These are phyloP conservation scores for Pyricularia pennisetigena DNA, from an alignment of 2,329 filamentous ascomycete species.

Conservation along the genomic window DNA sequence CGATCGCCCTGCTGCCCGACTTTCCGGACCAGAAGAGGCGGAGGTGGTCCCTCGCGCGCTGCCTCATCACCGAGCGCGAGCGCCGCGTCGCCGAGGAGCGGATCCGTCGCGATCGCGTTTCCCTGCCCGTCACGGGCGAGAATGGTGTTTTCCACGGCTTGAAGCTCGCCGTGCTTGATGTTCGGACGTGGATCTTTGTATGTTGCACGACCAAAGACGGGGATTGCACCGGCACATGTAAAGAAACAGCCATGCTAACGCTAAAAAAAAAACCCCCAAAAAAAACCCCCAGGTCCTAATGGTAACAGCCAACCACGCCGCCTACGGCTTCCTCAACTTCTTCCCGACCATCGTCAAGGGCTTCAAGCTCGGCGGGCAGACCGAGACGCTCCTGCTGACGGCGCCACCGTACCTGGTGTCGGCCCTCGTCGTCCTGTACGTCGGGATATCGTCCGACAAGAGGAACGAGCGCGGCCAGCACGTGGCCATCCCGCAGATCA, in stretches of 20 bases:
- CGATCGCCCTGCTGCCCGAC: not conserved
- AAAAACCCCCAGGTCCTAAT: slow-evolving; percentile 2
- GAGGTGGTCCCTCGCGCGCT: not conserved
- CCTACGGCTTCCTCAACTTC: slow-evolving; percentile 16
- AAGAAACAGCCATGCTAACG: not conserved
- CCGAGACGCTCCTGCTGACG: slow-evolving; percentile 20
- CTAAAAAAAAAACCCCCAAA: not conserved
- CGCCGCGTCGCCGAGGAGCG: not conserved
- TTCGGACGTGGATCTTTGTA: slow-evolving; percentile 16
- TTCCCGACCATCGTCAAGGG: slow-evolving; percentile 15
- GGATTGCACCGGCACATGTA: not conserved
- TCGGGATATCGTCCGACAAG: slow-evolving; percentile 5
- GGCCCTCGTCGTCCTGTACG: slow-evolving; percentile 8
- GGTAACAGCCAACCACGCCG: slow-evolving; percentile 12
- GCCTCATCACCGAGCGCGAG: slow-evolving; percentile 1
- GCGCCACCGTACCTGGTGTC: slow-evolving; percentile 17
- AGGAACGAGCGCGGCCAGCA: not conserved
- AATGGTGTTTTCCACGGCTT: slow-evolving; percentile 11
- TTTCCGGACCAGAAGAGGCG: not conserved
- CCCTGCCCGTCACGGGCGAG: not conserved
- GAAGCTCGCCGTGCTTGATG: slow-evolving; percentile 13
- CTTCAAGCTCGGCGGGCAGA: slow-evolving; percentile 12
- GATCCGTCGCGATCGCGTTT: not conserved
- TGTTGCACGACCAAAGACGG: not conserved
- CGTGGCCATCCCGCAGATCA: not conserved